phyloP scores from a whole-genome alignment of 148 eudicot species.

The Amaranthus palmeri region DNA sequence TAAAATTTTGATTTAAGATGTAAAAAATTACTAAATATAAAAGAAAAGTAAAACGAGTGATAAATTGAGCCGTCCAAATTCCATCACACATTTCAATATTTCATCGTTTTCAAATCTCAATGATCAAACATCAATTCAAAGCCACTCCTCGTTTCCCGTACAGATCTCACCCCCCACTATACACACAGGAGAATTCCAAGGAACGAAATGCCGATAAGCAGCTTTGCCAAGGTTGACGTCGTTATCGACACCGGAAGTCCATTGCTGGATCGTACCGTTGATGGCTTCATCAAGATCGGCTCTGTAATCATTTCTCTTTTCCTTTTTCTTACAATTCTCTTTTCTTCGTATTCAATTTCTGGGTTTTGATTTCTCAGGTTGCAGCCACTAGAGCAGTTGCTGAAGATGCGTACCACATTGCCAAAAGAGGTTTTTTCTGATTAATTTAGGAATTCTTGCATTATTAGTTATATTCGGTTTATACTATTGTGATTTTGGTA shows the following conservation, averaged over 20 bases:
- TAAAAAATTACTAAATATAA: too few relatives aligned
- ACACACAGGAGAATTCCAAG: background rate
- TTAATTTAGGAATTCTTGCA: background rate
- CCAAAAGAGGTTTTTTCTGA: constrained; percentile 38
- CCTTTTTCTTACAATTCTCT: background rate
- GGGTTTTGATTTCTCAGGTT: constrained; percentile 45
- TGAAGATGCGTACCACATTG: constrained; percentile 62
- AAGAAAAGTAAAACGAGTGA: too few relatives aligned
- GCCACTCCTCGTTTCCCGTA: background rate
- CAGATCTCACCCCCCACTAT: background rate
- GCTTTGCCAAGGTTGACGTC: constrained; percentile 46
- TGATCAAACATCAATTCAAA: background rate
- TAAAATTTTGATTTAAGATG: too few relatives aligned
- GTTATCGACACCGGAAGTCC: constrained; percentile 65
- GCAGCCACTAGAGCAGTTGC: constrained; percentile 57
- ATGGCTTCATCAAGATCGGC: constrained; percentile 90
- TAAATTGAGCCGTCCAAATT: background rate
- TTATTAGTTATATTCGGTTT: background rate
- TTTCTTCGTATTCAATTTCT: background rate
- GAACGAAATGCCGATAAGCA: constrained; percentile 46
- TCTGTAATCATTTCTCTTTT: constrained; percentile 29
- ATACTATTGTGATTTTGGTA: background rate
- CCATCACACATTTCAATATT: constrained; percentile 17
- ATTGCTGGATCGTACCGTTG: constrained; percentile 65
- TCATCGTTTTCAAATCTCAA: background rate